Evolutionary conservation across 805 yeast genomes (phyloP), one percentile per base, ranked within the genome.

Genomic region (Kodamaea hsintzibuensis): DNA sequence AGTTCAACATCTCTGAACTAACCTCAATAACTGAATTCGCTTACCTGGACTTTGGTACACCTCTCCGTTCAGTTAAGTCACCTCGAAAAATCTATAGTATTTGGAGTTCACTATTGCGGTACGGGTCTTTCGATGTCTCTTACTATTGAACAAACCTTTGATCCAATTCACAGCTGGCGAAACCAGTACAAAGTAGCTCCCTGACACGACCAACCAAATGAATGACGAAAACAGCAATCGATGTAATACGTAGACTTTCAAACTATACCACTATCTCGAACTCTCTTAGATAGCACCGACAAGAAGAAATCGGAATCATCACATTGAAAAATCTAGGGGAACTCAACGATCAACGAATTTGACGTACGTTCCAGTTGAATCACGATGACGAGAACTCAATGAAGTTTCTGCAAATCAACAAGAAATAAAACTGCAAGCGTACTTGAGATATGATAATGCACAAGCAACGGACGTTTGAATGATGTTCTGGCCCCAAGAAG

Each of bases 41-140:
- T 7, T 30, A 27, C 33, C 33, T 27, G 2, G 3, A 9, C 35
- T 12, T 30, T 8, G 35, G 10, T 30, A 30, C 35, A 30, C 35
- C 13, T 40, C 44, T 17, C 44, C n/a, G 25, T 40, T 40, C 44
- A 40, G 44, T 40, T 40, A 16, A 16, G 44, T 22, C 44, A 2
- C 25, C 17, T 12, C 8, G 19, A 7, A n/a, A 22, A 3, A 4
- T 3, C 13, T 7, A 40, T 16, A 2, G 17, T 4, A 8, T 17
- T 40, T n/a, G 14, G 18, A 30, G 14, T 5, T 9, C 8, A 45
- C 48, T 45, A 45, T 45, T 45, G 48, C 48, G 48, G 48, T 45
- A 45, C 33, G 48, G 48, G 48, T 25, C 44, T 45, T 45, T 45
- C 48, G 19, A 14, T 45, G 48, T 45, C 48, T 33, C 48, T 45